Evolutionary conservation across 2,329 filamentous ascomycete genomes (phyloP), one percentile per base, ranked within the genome.

Genomic region (Aspergillus sp.): DNA sequence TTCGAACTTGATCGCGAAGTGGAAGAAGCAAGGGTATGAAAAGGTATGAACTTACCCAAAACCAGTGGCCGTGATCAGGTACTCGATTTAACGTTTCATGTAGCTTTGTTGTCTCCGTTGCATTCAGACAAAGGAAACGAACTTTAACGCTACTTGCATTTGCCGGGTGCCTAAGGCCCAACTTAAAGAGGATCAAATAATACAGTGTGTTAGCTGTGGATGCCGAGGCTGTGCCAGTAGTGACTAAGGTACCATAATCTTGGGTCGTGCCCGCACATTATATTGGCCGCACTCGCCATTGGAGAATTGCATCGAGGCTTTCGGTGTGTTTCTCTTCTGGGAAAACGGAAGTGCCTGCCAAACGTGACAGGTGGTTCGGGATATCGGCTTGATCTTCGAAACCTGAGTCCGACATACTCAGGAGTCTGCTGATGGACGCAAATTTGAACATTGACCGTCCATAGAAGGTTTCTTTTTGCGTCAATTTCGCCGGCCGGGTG

Each of bases 1-100:
- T 76, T 86, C 90, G 45, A 95, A 93, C 80, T 80, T 99, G 71
- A 98, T 99, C 71, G 95, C 95, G 13, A 99, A 99, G 80, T 99
- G 95, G 95, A 99, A 99, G 85, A 99, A 99, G 80, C 90, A 96
- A 70, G 95, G 95, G 15, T 99, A 99, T 70, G 95, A 99, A 77
- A 97, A 98, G 87, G 90, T 91, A 74, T 32, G 26, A n/a, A 12
- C 26, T 49, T 39, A 20, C 6, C 18, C 36, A 26, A 44, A 26
- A 18, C 8, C 7, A 13, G 26, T 43, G 13, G n/a, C 24, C 41
- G 7, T 32, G 11, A 9, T 15, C 32, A 20, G 22, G 42, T n/a
- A n/a, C 13, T 13, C 22, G 17, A 15, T 30, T 18, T 22, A 48
- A 17, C 36, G 1, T 24, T 30, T 12, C 30, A 41, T 20, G 6